phyloP scores from a whole-genome alignment of 805 yeast species.

The Wickerhamiella azymoides region DNA sequence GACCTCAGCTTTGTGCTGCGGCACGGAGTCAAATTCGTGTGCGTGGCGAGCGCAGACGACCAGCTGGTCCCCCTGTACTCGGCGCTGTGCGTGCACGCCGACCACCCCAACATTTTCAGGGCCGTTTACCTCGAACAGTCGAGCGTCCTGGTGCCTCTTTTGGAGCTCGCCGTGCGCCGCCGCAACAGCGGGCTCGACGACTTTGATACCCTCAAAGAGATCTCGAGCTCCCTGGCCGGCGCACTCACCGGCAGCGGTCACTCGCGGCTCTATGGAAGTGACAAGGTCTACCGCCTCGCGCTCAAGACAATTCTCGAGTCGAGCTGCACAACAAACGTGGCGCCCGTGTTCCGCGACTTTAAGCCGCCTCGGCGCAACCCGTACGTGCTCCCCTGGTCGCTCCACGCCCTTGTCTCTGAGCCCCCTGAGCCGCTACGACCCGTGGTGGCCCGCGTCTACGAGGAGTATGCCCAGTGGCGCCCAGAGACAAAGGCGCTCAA shows the following conservation, averaged over 20 bases:
- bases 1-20: slow-evolving; percentile 50
- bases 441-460: slow-evolving; percentile 47
- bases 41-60: slow-evolving; percentile 84
- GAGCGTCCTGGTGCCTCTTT: slow-evolving; percentile 57
- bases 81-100: slow-evolving; percentile 63
- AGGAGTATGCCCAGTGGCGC: slow-evolving; percentile 71
- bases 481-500: slow-evolving; percentile 73
- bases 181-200: slow-evolving; percentile 70
- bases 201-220: slow-evolving; percentile 73
- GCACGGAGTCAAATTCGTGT: slow-evolving; percentile 62
- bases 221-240: slow-evolving; percentile 70
- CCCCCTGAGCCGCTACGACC: slow-evolving; percentile 33
- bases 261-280: slow-evolving; percentile 74
- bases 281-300: slow-evolving; percentile 71
- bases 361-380: slow-evolving; percentile 59
- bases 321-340: slow-evolving; percentile 32
- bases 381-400: slow-evolving; percentile 81
- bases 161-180: slow-evolving; percentile 57
- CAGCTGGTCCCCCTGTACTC: slow-evolving; percentile 90
- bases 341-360: slow-evolving; percentile 28
- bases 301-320: slow-evolving; percentile 65
- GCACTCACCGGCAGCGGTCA: slow-evolving; percentile 93
- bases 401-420: slow-evolving; percentile 67
- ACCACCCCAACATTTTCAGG: slow-evolving; percentile 80
- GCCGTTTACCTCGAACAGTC: slow-evolving; percentile 89